Evolutionary conservation across 768 basidiomycete species (phyloP).

Genomic region (Trametes sanguinea): DNA sequence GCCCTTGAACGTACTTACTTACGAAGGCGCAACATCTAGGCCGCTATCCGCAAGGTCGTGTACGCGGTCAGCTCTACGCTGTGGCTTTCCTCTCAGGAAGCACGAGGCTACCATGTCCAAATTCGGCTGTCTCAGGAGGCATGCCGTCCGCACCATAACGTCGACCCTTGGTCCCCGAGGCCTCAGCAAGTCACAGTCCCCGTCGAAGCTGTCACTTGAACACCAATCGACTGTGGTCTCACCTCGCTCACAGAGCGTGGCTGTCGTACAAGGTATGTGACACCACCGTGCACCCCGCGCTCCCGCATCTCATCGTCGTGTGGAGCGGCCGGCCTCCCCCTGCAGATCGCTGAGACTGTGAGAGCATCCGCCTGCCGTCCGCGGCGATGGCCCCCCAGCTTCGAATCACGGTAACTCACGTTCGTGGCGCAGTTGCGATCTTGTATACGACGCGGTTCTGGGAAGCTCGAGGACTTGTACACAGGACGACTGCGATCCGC

Average conservation of each 20-base stretch:
- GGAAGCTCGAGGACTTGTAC: neutral
- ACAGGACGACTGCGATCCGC: constrained; percentile 1
- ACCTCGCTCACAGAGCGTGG: constrained; percentile 2
- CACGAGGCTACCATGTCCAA: neutral
- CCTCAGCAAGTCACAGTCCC: neutral
- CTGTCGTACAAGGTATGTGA: neutral
- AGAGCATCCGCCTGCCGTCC: neutral
- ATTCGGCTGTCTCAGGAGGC: neutral
- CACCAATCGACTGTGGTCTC: neutral
- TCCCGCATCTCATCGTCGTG: neutral
- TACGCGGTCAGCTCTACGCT: too few species aligned
- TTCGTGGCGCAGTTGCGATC: neutral
- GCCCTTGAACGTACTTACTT: too few species aligned
- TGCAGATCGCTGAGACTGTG: neutral
- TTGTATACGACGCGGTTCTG: too few species aligned
- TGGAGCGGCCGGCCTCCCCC: neutral
- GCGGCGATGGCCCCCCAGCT: neutral
- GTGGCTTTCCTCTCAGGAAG: too few species aligned
- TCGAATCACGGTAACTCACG: neutral
- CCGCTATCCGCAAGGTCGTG: too few species aligned
- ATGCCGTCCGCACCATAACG: neutral
- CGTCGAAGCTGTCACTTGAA: neutral
- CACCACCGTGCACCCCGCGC: neutral
- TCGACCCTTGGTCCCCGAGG: too few species aligned
- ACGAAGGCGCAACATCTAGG: too few species aligned